Base-by-base conservation (phyloP, 2,329 filamentous ascomycete genomes). In the Cucurbitaria berberidis region DNA sequence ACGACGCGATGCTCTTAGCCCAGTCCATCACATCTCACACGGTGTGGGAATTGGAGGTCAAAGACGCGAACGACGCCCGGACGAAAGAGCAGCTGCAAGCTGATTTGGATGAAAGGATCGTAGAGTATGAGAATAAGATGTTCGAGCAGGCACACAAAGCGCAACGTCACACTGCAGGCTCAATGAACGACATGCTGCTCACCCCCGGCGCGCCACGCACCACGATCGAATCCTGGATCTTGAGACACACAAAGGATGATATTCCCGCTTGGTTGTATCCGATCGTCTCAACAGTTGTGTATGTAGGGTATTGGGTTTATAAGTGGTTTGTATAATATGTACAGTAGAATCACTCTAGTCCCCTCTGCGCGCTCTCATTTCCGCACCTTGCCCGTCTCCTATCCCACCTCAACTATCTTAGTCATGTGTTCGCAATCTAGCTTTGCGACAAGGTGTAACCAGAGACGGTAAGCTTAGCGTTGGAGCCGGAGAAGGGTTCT, bases 401-500 rank as follows among this genome's bases (percentile, higher is more conserved):
- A 11, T 30, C 13, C 10, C 29, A 10, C 29, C 6, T 30, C 29
- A 30, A 13, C 10, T 5, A 30, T 10, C 29, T 30, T 30, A 11
- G 8, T 13, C 4, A 6, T 34, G n/a, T 22, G 15, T 22, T 8
- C 9, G 9, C 24, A 24, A 44, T 39, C 45, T 67, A 70, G 27
- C 53, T 62, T 55, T 64, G 50, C n/a, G 50, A 59, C 55, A 76
- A 53, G 34, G 66, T 76, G 60, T 77, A 80, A 22, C 68, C 67
- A 13, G 68, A 70, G 3, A 76, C 77, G 3, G 75, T 79, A 39
- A 82, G 64, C 56, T 77, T 72, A 57, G 77, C 80, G 45, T 80
- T 74, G 34, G 60, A 76, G 50, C 82, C 83, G 29, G 76, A 77
- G 60, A 85, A 85, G 3, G 82, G 79, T 74, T 86, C 83, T 2